phyloP scores from a whole-genome alignment of 1,284 basidiomycete genomes.

The Ustilago bromivora region DNA sequence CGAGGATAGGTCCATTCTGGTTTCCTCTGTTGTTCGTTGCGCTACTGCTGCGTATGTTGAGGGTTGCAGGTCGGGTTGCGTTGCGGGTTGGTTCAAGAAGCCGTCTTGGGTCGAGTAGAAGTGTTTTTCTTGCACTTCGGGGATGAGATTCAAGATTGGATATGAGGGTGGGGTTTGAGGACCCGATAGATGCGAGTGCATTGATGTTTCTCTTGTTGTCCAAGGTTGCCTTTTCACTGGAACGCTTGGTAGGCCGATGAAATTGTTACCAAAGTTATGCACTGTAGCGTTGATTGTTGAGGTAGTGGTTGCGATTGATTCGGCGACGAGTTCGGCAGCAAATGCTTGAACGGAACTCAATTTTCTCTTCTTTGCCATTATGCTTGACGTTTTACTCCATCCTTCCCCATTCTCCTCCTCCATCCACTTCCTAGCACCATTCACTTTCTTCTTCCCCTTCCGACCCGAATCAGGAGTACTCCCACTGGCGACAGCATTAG shows the following conservation, averaged over 20 bases:
- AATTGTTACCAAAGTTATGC: no score
- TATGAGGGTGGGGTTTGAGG: no score
- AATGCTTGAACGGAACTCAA: conserved; percentile 30
- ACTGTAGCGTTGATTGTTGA: neutral
- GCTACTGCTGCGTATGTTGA: neutral
- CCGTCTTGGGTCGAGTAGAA: neutral
- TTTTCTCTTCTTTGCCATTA: conserved; percentile 31
- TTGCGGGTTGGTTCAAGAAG: neutral
- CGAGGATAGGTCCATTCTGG: neutral
- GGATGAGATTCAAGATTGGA: no score
- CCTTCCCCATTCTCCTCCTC: neutral
- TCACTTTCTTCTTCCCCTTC: conserved; percentile 14
- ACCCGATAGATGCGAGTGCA: neutral
- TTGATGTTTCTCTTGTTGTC: no score
- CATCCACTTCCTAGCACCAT: neutral
- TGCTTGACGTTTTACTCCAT: conserved; percentile 29
- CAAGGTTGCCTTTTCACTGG: neutral
- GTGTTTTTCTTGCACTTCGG: no score
- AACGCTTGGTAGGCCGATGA: no score
- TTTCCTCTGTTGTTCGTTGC: no score
- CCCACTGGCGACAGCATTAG: conserved; percentile 1
- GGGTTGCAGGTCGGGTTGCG: neutral
- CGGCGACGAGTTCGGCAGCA: conserved; percentile 14
- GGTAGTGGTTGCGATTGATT: neutral
- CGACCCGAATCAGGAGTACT: no score